Evolutionary conservation across 106 monocot genomes (phyloP).

Genomic region (Vanilla planifolia): DNA sequence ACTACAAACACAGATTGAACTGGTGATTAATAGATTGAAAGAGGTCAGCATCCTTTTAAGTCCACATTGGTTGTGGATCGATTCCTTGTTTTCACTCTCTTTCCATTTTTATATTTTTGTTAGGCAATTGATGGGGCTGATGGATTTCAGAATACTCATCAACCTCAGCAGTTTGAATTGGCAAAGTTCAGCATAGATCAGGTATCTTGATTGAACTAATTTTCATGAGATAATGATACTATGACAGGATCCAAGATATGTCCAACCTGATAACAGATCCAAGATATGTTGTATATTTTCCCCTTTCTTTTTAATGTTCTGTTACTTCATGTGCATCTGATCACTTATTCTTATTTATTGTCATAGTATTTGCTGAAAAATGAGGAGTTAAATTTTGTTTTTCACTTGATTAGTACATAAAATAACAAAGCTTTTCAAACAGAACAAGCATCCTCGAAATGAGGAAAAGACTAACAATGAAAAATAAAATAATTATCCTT

Average conservation of each 20-base stretch:
- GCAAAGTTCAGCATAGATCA: slow-evolving; percentile 82
- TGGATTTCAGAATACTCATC: slow-evolving; percentile 94
- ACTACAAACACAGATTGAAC: slow-evolving; percentile 64
- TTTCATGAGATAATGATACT: neutral
- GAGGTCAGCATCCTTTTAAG: slow-evolving; percentile 30
- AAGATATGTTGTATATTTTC: no score
- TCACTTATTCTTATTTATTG: no score
- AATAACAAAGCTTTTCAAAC: no score
- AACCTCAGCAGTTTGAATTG: slow-evolving; percentile 58
- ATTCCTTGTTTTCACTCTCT: neutral
- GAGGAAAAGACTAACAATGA: no score
- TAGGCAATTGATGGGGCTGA: slow-evolving; percentile 88
- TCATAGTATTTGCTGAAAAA: no score
- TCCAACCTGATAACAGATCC: no score
- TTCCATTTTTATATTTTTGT: slow-evolving; percentile 5
- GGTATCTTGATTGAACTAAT: slow-evolving; percentile 28
- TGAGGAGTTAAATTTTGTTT: no score
- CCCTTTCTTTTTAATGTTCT: no score
- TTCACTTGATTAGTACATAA: no score
- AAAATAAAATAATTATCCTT: no score
- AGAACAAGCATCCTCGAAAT: no score
- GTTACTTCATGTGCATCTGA: no score
- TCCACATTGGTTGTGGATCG: neutral
- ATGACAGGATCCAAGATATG: neutral
- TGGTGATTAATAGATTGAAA: slow-evolving; percentile 46